Base-by-base conservation (phyloP, 495 filamentous ascomycete species). In the Aspergillus incahuasiensis region DNA sequence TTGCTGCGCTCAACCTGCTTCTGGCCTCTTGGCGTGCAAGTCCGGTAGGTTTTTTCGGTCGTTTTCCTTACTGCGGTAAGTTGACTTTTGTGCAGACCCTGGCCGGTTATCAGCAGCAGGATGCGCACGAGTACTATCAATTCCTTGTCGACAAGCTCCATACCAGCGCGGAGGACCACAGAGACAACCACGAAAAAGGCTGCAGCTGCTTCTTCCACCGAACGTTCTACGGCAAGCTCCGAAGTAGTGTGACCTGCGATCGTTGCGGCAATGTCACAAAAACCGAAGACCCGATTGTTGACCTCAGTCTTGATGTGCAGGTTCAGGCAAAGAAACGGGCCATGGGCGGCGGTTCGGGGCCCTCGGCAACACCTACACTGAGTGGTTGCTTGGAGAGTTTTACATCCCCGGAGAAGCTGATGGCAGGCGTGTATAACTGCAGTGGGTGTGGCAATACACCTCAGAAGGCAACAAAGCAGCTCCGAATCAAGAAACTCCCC, bases 111-210 rank as follows among this genome's bases (percentile, higher is more conserved):
- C 86, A 89, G 56, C 90, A 96, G 69, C 92, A 96, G 71, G 92
- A 97, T 66, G 90, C 91, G 1, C 91, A 97, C 67, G 92, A 97
- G 64, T 97, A 92, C 69, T 90, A 95, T 73, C 89, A 94, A 65
- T 95, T 95, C 64, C 79, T 97, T 5, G 84, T 92, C 34, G 90
- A 95, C 69, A 84, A 90, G 63, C 80, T 97, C 1, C 91, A 96
- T 44, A 71, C 67, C 13, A 66, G 61, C 32, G 66, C 71, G 2
- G 74, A 74, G 19, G 74, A 68, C 34, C 66, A 70, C 48, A 41
- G 61, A 1, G 74, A 78, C 20, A 67, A 75, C 59, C 82, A 86
- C 55, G 80, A 82, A 44, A 82, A 84, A 54, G 69, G 72, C 50
- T 95, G 91, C 74, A 77, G 81, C 39, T 97, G 92, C 68, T 88